Percentiles rank a stretch among this genome's conserved stretches.
These are phyloP conservation scores for Metroxylon sagu DNA, from an alignment of 176 grass and related monocot species.

Conservation along the genomic window DNA sequence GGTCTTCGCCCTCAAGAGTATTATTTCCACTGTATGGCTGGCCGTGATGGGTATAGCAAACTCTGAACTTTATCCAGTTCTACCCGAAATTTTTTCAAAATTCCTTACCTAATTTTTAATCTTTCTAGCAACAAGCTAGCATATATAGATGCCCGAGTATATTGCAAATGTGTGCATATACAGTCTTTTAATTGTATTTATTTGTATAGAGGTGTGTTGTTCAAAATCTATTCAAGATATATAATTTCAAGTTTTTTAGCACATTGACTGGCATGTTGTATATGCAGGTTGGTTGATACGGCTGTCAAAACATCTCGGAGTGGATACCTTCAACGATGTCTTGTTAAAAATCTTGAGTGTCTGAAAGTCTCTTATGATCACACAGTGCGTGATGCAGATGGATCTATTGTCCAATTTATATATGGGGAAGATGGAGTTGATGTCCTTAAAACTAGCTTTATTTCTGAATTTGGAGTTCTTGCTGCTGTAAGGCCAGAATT, in stretches of 20 bases:
- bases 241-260: not conserved
- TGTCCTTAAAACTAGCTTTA: constrained; percentile 66
- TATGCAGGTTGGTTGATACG: constrained; percentile 76
- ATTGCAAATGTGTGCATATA: no score
- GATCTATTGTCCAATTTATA: constrained; percentile 79
- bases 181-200: no score
- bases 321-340: constrained; percentile 91
- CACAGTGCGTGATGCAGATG: constrained; percentile 88
- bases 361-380: constrained; percentile 82
- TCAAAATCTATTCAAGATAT: no score
- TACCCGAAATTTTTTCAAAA: no score
- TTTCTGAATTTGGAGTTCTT: constrained; percentile 59
- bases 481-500: constrained; percentile 47
- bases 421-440: constrained; percentile 92
- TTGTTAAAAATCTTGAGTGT: constrained; percentile 83
- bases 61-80: not conserved
- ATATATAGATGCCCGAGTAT: no score
- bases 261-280: not conserved
- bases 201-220: no score
- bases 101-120: no score
- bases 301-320: constrained; percentile 95
- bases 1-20: constrained; percentile 96
- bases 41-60: constrained; percentile 70
- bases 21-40: constrained; percentile 99
- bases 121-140: no score